Evolutionary conservation across 2,329 filamentous ascomycete genomes (phyloP), one percentile per base, ranked within the genome.

Genomic region (Madurella fahalii): DNA sequence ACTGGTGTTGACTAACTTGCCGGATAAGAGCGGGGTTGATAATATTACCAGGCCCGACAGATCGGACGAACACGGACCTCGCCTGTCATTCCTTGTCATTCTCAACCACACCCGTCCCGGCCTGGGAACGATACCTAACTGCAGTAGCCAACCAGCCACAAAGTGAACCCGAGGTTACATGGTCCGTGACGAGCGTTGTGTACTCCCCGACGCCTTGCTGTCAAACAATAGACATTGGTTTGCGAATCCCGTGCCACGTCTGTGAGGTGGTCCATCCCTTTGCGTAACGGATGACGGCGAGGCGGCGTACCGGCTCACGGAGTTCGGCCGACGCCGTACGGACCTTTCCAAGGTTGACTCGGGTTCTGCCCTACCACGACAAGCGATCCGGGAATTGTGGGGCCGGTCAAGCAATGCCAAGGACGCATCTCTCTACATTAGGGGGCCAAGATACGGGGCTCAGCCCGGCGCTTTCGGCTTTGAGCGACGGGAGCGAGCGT

Each of bases 371-470:
- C 25, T 47, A 37, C 37, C 39, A 17, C 30, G 50, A 53, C 40
- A 53, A 31, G 46, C 46, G 40, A 40, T 45, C 46, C 45, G 46
- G 12, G 31, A 16, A 9, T 9, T 20, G 31, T 20, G 2, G 46
- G 46, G 46, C 40, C 45, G 32, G 32, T 39, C 37, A 40, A 34
- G 17, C 32, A n/a, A 31, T 17, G 52, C 52, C 52, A 53, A 53
- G 46, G 4, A 39, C 30, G 18, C 11, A 13, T 11, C 25, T 2
- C 4, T n/a, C 50, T 42, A 25, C 44, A 47, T 52, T 39, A n/a
- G 50, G 50, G 9, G 3, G 45, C 44, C 51, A 47, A 53, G 51
- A 17, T 9, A 37, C 8, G 44, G 40, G 47, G 37, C 40, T 25
- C n/a, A 44, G 46, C 37, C 40, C 37, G 46, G 32, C 2, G 20